phyloP scores from a whole-genome alignment of 108 stramenopile genomes.

The Cyclotella atomus region DNA sequence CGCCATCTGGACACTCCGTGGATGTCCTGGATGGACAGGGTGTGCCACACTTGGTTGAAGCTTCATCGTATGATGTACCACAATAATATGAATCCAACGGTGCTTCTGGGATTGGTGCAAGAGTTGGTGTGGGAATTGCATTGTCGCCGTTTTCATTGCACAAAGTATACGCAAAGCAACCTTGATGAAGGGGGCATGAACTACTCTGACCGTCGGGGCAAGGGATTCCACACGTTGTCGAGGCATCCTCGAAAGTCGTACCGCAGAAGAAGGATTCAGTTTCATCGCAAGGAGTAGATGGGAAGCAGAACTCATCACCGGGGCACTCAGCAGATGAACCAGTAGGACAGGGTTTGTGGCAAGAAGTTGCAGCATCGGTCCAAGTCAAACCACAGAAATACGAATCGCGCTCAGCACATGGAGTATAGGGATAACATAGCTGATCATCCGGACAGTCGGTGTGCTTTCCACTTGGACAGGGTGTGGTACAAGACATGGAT shows the following conservation, averaged over 20 bases:
- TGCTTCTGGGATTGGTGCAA: constrained; percentile 36
- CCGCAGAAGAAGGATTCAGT: constrained; percentile 54
- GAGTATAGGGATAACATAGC: constrained; percentile 50
- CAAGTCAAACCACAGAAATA: constrained; percentile 55
- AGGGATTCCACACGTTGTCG: constrained; percentile 30
- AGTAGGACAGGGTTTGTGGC: constrained; percentile 41
- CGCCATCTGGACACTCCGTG: constrained; percentile 63
- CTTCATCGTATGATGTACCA: constrained; percentile 46
- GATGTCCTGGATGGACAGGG: constrained; percentile 72
- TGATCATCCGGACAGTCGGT: constrained; percentile 37
- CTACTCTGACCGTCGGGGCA: constrained; percentile 47
- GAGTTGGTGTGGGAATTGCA: constrained; percentile 40
- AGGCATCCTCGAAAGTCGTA: constrained; percentile 42
- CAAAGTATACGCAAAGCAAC: constrained; percentile 55
- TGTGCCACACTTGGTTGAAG: constrained; percentile 49
- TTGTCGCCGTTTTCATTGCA: constrained; percentile 63
- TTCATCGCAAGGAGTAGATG: constrained; percentile 53
- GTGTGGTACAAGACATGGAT: constrained; percentile 38
- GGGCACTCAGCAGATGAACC: constrained; percentile 54
- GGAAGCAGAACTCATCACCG: constrained; percentile 43
- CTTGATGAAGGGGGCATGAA: constrained; percentile 36
- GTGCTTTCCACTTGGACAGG: constrained; percentile 49
- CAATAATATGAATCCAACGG: constrained; percentile 52
- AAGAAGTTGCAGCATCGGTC: constrained; percentile 54
- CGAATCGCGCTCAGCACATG: constrained; percentile 49